Evolutionary conservation across 2,329 filamentous ascomycete genomes (phyloP), one percentile per base, ranked within the genome.

Genomic region (Alternaria triticina): DNA sequence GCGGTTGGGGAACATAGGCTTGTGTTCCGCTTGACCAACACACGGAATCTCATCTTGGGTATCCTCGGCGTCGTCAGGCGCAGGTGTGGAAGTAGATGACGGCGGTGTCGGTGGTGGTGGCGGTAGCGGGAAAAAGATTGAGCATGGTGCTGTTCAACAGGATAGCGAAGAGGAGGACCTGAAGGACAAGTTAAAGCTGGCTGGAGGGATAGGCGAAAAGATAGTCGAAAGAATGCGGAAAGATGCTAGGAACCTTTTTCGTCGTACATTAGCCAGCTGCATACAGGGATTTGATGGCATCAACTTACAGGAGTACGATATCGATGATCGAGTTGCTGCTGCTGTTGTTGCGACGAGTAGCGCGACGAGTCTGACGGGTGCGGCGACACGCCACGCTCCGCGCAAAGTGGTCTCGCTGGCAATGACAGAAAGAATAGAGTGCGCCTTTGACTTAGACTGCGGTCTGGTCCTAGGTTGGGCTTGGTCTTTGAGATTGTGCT

Each of bases 331-430:
- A 86, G 76, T 50, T 82, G 82, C 64, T 84, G 84, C 60, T 84
- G 84, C 15, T 85, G 82, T 54, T 86, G 83, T 71, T 86, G 84
- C 64, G 86, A 86, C 55, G 87, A 88, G 70, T 86, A 86, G 64
- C 86, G 81, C 64, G 86, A 86, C 49, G 86, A 84, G 66, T 87
- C 86, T 60, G 84, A 86, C 23, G 83, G 79, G 71, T 88, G 83
- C 50, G 84, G 86, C 60, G 86, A 84, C 66, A 85, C 82, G 68
- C 84, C 86, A 65, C 86, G 86, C 70, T 89, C 87, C 63, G 86
- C 30, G 13, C 30, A 33, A 33, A 33, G 30, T 33, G 30, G 30
- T 33, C 30, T 33, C 30, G 28, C 28, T 30, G 28, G 28, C 28
- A 28, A 28, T 28, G 27, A 28, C 27, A 30, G 28, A 30, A 30